Evolutionary conservation across 805 yeast genomes (phyloP), one percentile per base, ranked within the genome.

Genomic region (Spathaspora girioi): DNA sequence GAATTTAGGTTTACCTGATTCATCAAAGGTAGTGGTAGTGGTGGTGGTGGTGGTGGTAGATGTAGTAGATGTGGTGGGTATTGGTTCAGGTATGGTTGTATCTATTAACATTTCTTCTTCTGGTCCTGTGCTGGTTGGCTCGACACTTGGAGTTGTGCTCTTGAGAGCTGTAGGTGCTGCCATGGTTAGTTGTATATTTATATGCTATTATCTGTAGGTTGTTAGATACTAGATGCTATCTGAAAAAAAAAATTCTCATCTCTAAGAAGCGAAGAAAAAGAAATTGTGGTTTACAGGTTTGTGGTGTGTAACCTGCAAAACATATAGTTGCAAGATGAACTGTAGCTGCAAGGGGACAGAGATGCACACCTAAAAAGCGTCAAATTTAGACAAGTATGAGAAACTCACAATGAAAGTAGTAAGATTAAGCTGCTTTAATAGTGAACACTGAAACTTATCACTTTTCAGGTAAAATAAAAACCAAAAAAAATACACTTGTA

Each of bases 1-100:
- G 65, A 92, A 91, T 60, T 85, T 83, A 44, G 97, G 97, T 61
- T 90, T 87, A 43, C 98, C 98, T 50, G 82, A 80, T 57, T 87
- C 92, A 68, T 93, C 97, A 38, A 88, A 68, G n/a, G 82, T 82
- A 7, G 66, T 47, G 3, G 60, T 48, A 48, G 61, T 63, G 38
- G 59, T 56, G 43, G 59, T 56, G 26, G 43, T 45, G 31, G 54
- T 45, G 26, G 61, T 63, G 38, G 59, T 56, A 43, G 59, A 56
- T 19, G 43, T 45, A 26, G 54, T 45, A 20, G 56, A 27, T 12
- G 59, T 48, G 48, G 60, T 62, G 27, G 54, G 42, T n/a, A 54
- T 27, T 40, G 61, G 65, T 49, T 59, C 60, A 26, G 77, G 73
- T 10, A 77, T 67, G 10, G 57, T 50, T 38, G 75, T 75, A 54